Evolutionary conservation across 2,329 filamentous ascomycete species (phyloP), one percentile per base, ranked within the genome.

Genomic region (Pezicula rhizophila): DNA sequence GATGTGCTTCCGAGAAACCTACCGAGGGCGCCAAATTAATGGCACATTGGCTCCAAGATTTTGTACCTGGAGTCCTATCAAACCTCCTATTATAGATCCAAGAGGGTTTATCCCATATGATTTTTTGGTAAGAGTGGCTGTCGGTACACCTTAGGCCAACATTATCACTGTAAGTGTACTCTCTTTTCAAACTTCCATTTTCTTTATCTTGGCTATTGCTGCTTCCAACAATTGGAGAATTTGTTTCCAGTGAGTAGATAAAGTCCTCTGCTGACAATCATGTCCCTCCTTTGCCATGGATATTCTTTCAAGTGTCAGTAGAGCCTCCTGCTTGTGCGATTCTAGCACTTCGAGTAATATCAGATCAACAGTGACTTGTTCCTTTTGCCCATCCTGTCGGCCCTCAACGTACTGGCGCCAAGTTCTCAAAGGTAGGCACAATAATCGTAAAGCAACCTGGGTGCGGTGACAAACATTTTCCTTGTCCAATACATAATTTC

Each of bases 401-500:
- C 66, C 66, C 33, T 70, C 68, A 1, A 76, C 69, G 26, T 77
- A 71, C 41, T 66, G 57, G 41, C 63, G 60, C 72, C 75, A 77
- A 58, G 67, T 63, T 11, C 61, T 53, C 2, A 61, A 49, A 2
- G 62, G 45, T 49, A 69, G 45, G 25, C 45, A 49, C 42, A 71
- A 33, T 42, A 68, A 40, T 39, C 76, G 60, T 42, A 77, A 54
- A n/a, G 76, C 76, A 10, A 77, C 73, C 58, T 78, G 70, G 2
- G 76, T 77, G n/a, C 76, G 65, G 56, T 78, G 73, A 56, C 77
- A 80, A 10, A 72, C 69, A 8, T 64, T 70, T 14, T 70, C 63
- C 5, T 64, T 54, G 51, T 79, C 77, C 4, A 79, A 64, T 53
- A 73, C 66, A 55, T 77, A 79, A 4, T 65, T 64, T 0, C 70